Evolutionary conservation across 2,329 filamentous ascomycete genomes (phyloP).

Genomic region (Thermoascus crustaceus): DNA sequence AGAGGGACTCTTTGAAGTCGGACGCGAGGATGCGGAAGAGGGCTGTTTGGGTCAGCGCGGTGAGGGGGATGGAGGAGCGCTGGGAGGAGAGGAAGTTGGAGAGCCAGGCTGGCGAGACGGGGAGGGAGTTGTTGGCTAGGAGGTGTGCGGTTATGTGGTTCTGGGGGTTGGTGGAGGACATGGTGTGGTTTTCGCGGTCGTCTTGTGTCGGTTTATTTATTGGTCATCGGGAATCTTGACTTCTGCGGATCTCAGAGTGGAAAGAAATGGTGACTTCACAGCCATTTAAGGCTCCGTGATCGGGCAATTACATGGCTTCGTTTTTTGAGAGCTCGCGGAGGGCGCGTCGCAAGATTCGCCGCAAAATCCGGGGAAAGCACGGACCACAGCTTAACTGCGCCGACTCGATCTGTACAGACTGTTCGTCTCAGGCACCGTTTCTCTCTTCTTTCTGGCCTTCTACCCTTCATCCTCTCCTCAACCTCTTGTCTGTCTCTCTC

Average conservation of each 20-base stretch:
- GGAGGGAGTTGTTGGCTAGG: constrained; percentile 47
- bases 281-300: no score
- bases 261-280: no score
- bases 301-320: no score
- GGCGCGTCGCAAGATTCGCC: no score
- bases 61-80: constrained; percentile 51
- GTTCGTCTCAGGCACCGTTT: no score
- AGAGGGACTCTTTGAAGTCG: constrained; percentile 60
- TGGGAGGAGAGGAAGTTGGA: constrained; percentile 51
- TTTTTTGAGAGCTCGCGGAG: no score
- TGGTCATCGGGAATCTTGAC: no score
- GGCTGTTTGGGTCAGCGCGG: constrained; percentile 68
- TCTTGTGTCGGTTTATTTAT: constrained; percentile 1
- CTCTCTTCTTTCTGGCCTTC: no score
- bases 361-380: constrained; percentile 14
- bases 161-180: constrained; percentile 5
- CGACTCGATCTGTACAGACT: no score
- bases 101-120: constrained; percentile 56
- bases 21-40: constrained; percentile 70
- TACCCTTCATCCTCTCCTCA: constrained; percentile 4
- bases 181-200: neutral
- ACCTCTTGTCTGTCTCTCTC: constrained; percentile 3
- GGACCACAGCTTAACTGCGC: constrained; percentile 20
- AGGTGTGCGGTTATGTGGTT: constrained; percentile 44
- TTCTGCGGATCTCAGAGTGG: no score